A percentile compares a stretch with the other conserved stretches of the same genome.
Conservation (phyloP, 1,284 basidiomycete species). For the Cutaneotrichosporon dermatis region DNA sequence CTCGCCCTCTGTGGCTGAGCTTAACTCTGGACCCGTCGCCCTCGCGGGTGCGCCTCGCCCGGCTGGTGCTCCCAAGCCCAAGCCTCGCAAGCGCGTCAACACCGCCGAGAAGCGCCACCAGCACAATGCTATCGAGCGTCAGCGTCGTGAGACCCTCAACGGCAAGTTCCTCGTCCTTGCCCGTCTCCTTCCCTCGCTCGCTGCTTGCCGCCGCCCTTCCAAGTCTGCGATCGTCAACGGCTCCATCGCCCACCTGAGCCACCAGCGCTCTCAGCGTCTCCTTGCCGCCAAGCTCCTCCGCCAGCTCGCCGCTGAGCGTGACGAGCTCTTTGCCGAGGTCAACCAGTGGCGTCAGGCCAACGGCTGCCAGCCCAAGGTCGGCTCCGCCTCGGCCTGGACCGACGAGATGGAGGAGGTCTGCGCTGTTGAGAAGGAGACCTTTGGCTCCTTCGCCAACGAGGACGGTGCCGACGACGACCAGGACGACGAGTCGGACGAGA, state of each 20-base stretch:
- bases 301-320: slow-evolving; percentile 66
- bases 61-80: slow-evolving; percentile 56
- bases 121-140: slow-evolving; percentile 91
- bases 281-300: slow-evolving; percentile 73
- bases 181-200: slow-evolving; percentile 78
- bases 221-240: slow-evolving; percentile 94
- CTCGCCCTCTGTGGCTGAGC: slow-evolving; percentile 23
- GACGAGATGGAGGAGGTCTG: slow-evolving; percentile 44
- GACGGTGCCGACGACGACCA: slow-evolving; percentile 32
- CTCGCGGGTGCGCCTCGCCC: slow-evolving; percentile 21
- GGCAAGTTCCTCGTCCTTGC: slow-evolving; percentile 81
- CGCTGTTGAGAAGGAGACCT: slow-evolving; percentile 47
- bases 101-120: slow-evolving; percentile 89
- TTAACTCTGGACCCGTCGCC: slow-evolving; percentile 13
- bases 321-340: slow-evolving; percentile 73
- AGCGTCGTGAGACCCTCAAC: slow-evolving; percentile 84
- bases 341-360: slow-evolving; percentile 81
- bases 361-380: slow-evolving; percentile 56
- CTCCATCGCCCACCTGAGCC: slow-evolving; percentile 75
- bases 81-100: slow-evolving; percentile 68
- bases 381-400: slow-evolving; percentile 51
- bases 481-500: slow-evolving; percentile 34
- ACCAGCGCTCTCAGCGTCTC: slow-evolving; percentile 70
- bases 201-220: slow-evolving; percentile 81
- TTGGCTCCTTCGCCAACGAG: slow-evolving; percentile 44